Evolutionary conservation across 2,329 filamentous ascomycete genomes (phyloP), one percentile per base, ranked within the genome.

Genomic region (Aurifilum marmelostoma): DNA sequence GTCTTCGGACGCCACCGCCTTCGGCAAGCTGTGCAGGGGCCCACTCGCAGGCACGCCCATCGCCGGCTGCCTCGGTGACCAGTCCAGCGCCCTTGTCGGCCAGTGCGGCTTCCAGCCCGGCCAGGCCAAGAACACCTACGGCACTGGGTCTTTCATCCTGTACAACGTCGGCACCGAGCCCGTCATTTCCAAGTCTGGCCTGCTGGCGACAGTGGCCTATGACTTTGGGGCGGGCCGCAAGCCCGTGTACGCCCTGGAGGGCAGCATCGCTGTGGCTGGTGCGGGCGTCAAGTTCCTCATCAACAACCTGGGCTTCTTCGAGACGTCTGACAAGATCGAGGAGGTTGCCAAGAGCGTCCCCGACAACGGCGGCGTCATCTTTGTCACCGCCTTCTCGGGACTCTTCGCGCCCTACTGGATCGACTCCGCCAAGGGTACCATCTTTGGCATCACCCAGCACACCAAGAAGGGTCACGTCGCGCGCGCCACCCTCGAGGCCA

Each of bases 361-460:
- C 2, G 91, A 97, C 78, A 97, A 91, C 71, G 94, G 93, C 67
- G 94, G 94, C 9, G 91, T 94, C 67, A 88, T 94, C 24, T 90
- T 97, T 75, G 94, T 97, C 70, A 97, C 94, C 2, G 94, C 94
- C 1, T 97, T 97, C 78, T 94, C 91, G 78, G 94, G 94, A 66
- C 85, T 97, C 2, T 97, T 97, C 77, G 94, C 94, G 0, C 94
- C 94, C 0, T 97, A 97, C 80, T 97, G 94, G 94, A 95, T 97
- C 71, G 93, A 97, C 77, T 92, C 97, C 80, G 93, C 93, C 27
- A 91, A 94, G 78, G 94, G 94, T 69, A 97, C 94, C 6, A 88
- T 96, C 67, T 94, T 95, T 75, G 93, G 93, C 62, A 90, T 97
- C 72, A 96, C 93, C 0, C 91, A 94, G 74, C 91, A 94, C 81